These are phyloP conservation scores for Circinella minor DNA, from an alignment of 371 early-diverging fungal genomes.

Conservation along the genomic window DNA sequence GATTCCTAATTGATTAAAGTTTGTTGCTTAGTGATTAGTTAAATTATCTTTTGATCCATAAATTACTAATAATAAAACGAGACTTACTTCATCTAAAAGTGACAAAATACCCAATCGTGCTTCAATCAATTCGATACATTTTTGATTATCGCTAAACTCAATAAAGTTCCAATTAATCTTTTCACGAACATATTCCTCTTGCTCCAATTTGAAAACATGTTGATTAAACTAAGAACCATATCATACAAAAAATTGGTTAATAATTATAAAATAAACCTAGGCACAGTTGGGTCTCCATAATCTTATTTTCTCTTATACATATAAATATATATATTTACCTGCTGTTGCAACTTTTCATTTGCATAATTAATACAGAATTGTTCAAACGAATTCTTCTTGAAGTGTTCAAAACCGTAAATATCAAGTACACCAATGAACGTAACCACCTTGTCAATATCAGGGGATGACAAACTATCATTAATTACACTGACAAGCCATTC, in stretches of 20 bases:
- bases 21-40: no score
- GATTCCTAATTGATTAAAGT: slow-evolving; percentile 52
- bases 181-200: slow-evolving; percentile 94
- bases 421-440: slow-evolving; percentile 95
- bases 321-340: slow-evolving; percentile 21
- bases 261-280: neutral
- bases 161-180: slow-evolving; percentile 91
- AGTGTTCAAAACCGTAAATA: slow-evolving; percentile 97
- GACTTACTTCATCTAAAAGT: slow-evolving; percentile 90
- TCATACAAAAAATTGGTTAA: no score
- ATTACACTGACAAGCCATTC: slow-evolving; percentile 90
- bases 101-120: slow-evolving; percentile 92
- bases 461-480: slow-evolving; percentile 76
- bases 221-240: slow-evolving; percentile 58
- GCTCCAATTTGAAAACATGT: slow-evolving; percentile 85
- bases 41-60: no score
- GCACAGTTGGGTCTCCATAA: neutral
- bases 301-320: neutral
- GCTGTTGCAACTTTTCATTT: slow-evolving; percentile 97
- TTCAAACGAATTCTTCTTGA: slow-evolving; percentile 98
- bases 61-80: no score
- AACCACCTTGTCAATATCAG: slow-evolving; percentile 44
- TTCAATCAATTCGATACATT: slow-evolving; percentile 98
- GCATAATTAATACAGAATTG: slow-evolving; percentile 99
- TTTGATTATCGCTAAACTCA: slow-evolving; percentile 99